These are phyloP conservation scores for Leucocoprinus leucothites DNA, from an alignment of 768 basidiomycete species.

Conservation along the genomic window DNA sequence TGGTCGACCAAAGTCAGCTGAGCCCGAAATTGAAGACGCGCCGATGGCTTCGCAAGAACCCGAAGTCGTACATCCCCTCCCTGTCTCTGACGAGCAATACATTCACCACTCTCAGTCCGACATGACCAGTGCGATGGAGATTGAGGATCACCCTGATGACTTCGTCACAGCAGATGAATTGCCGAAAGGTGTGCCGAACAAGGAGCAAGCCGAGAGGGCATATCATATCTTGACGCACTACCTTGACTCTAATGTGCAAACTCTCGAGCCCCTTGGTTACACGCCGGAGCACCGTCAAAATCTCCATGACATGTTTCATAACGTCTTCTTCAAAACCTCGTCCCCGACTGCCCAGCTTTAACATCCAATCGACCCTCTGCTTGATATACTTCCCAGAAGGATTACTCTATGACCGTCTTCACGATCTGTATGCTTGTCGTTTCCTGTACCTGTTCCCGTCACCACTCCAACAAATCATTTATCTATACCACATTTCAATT, in stretches of 20 bases:
- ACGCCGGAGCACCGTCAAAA: constrained; percentile 8
- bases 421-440: background rate
- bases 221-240: constrained; percentile 10
- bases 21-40: constrained; percentile 2
- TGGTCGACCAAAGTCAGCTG: constrained; percentile 16
- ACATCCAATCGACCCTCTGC: background rate
- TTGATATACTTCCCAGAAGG: background rate
- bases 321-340: constrained; percentile 9
- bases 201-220: constrained; percentile 11
- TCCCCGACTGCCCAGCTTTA: background rate
- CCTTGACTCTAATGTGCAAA: constrained; percentile 9
- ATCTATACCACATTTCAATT: background rate
- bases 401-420: background rate
- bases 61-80: constrained; percentile 2
- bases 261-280: constrained; percentile 7
- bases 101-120: constrained; percentile 8
- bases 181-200: constrained; percentile 7
- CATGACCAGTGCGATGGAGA: constrained; percentile 1
- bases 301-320: constrained; percentile 10
- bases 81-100: constrained; percentile 8
- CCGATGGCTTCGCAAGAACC: constrained; percentile 14
- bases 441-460: background rate
- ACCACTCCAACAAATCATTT: background rate
- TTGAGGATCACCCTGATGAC: constrained; percentile 4
- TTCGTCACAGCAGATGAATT: constrained; percentile 3